Percentiles rank a stretch among this genome's conserved stretches.
These are phyloP conservation scores for Xylaria sp. DNA, from an alignment of 2,329 filamentous ascomycete species.

Conservation along the genomic window DNA sequence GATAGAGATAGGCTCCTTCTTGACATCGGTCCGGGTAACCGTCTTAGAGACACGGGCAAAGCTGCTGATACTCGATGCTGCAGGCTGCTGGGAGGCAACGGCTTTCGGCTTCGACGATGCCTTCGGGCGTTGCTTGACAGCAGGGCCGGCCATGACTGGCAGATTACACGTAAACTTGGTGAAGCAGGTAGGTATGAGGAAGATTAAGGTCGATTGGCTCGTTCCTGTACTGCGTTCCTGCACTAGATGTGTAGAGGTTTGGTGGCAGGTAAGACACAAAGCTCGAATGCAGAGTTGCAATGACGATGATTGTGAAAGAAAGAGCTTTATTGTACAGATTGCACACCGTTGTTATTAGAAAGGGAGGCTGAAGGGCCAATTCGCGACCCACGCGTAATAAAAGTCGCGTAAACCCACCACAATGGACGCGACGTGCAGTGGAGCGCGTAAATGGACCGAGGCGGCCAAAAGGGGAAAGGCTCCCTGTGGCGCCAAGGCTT, in stretches of 20 bases:
- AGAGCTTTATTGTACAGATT: not conserved
- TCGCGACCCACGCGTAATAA: conserved; percentile 19
- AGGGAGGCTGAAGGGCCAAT: conserved; percentile 8
- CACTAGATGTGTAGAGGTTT: not conserved
- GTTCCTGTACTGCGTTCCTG: too few species aligned
- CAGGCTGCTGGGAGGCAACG: conserved; percentile 31
- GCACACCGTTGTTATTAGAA: conserved; percentile 8
- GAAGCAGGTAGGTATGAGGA: conserved; percentile 1
- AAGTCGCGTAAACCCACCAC: conserved; percentile 22
- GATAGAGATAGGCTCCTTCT: conserved; percentile 38
- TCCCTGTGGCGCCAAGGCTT: conserved; percentile 12
- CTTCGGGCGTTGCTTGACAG: conserved; percentile 34
- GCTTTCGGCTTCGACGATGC: conserved; percentile 27
- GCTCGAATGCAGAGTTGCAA: conserved; percentile 6
- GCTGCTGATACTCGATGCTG: conserved; percentile 43
- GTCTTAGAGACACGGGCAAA: conserved; percentile 54
- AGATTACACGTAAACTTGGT: not conserved
- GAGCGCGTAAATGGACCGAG: conserved; percentile 23
- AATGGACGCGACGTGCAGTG: conserved; percentile 11
- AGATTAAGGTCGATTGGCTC: conserved; percentile 3
- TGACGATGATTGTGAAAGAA: conserved; percentile 10
- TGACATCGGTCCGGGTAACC: conserved; percentile 35
- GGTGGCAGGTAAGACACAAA: conserved; percentile 6
- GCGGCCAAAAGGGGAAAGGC: conserved; percentile 4
- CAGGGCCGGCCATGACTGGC: conserved; percentile 31